A percentile compares a stretch with the other conserved stretches of the same genome.
Conservation (phyloP, 495 filamentous ascomycete species). For the Neurospora cerealis region DNA sequence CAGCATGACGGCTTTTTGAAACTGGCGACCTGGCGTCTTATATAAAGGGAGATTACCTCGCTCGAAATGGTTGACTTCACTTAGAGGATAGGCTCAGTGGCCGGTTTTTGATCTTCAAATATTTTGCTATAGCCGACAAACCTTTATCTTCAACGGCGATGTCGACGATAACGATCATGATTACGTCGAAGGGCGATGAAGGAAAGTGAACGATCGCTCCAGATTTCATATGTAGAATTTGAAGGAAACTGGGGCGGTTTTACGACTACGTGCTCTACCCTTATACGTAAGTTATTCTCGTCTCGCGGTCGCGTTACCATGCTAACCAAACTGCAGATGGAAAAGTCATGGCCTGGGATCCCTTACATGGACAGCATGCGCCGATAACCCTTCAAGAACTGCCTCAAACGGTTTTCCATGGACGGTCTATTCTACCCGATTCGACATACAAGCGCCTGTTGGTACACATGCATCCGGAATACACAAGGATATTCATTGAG, state of each 20-base stretch:
- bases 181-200: neutral
- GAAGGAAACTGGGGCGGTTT: neutral
- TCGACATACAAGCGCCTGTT: neutral
- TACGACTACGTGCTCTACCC: neutral
- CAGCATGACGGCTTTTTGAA: neutral
- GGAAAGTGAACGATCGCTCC: neutral
- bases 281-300: neutral
- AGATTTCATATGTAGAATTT: neutral
- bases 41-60: neutral
- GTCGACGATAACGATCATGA: neutral
- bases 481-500: neutral
- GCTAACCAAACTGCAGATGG: neutral
- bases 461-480: neutral
- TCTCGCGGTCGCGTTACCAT: neutral
- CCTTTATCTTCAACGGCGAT: neutral
- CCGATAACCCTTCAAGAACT: neutral
- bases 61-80: neutral
- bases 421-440: neutral
- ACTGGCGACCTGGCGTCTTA: neutral
- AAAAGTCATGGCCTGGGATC: neutral
- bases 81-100: neutral
- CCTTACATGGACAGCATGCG: neutral
- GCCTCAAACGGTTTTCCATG: neutral
- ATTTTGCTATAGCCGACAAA: neutral
- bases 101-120: neutral